Evolutionary conservation across 2,329 filamentous ascomycete species (phyloP).

Genomic region (Neonectria magnoliae): DNA sequence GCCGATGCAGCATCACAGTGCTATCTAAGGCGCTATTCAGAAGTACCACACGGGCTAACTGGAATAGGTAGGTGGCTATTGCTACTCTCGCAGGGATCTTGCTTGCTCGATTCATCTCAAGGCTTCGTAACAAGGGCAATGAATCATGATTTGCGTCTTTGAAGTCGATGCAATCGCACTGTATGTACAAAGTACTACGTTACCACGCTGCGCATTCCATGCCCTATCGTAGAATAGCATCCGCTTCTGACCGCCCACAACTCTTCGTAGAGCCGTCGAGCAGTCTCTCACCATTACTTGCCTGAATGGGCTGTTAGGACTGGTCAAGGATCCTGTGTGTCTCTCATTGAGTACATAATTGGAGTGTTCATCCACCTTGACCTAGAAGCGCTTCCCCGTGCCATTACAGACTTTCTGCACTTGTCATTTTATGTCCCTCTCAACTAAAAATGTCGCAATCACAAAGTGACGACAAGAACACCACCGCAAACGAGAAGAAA

Average conservation of each 20-base stretch:
- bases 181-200: not conserved
- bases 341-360: not conserved
- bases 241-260: not conserved
- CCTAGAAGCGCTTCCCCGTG: not conserved
- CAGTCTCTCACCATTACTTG: not conserved
- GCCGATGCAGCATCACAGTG: not conserved
- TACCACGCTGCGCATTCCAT: not conserved
- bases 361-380: not conserved
- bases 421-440: not conserved
- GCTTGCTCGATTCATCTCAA: not conserved
- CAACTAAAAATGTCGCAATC: not conserved
- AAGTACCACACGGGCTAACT: not conserved
- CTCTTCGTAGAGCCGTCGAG: not conserved
- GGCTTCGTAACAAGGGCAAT: not conserved
- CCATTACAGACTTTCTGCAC: not conserved
- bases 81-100: not conserved
- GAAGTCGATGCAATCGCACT: not conserved
- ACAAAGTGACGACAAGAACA: not conserved
- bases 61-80: not conserved
- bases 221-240: not conserved
- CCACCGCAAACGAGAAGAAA: not conserved
- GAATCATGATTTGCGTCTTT: not conserved
- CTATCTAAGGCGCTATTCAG: conserved; percentile 9
- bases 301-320: not conserved
- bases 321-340: not conserved